Base-by-base conservation (phyloP, 108 stramenopile species). In the Skeletonema potamos region DNA sequence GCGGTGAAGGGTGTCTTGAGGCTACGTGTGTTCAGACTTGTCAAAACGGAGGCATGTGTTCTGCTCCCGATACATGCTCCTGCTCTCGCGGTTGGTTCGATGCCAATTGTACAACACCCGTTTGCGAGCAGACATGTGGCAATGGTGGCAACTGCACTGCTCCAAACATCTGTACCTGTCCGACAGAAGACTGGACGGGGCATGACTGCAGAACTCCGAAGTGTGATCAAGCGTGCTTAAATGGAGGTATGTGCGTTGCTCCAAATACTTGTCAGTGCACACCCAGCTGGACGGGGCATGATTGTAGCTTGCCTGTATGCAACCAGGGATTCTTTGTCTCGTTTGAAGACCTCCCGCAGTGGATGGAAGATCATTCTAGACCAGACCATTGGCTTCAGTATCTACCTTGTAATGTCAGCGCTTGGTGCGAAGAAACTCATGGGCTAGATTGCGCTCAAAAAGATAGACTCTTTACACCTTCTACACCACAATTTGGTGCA, bases 111-210 rank as follows among this genome's bases (percentile, higher is more conserved):
- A 92, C 92, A 12, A 92, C 89, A 17, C 95, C 95, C 5, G 92
- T 96, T 4, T 96, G 95, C 72, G 64, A 72, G 17, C 85, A 88
- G 55, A 96, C 95, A n/a, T 96, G 95, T 73, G 93, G 91, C 20
- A 94, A 96, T 70, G 90, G 93, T 8, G 95, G 92, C 17, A 92
- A 94, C 74, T 96, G 95, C 77, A 92, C 89, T 8, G 82, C 69
- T 3, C 92, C 93, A 6, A 78, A 91, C 36, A 57, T 57, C 22
- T 96, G 95, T 65, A 41, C 87, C 24, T 96, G 95, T 65, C 86
- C 90, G 1, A 44, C 62, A 18, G 82, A 86, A 18, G 82, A 86
- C 20, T 96, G 90, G 90, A 70, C 70, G 6, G 95, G 95, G 27
- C 8, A 9, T 22, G 95, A 96, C 57, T 96, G 95, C 57, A 79